These are phyloP conservation scores for Auricularia sp. DNA, from an alignment of 768 basidiomycete species.

Conservation along the genomic window DNA sequence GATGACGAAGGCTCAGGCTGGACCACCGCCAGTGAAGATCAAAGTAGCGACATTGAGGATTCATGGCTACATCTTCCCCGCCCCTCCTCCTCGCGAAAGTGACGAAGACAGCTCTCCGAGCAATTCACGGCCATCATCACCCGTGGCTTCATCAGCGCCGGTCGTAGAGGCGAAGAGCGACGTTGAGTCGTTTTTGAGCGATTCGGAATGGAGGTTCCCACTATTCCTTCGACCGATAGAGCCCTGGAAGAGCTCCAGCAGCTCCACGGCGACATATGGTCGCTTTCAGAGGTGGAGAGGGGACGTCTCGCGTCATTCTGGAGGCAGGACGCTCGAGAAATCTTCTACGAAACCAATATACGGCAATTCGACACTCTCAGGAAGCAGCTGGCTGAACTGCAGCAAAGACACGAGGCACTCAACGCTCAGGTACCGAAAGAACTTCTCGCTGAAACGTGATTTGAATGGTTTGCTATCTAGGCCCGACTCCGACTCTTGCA, in stretches of 20 bases:
- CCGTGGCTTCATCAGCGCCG: too few species aligned
- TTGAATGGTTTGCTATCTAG: conserved; percentile 23
- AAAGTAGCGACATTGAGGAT: too few species aligned
- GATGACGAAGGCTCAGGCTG: too few species aligned
- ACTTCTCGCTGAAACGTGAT: not conserved
- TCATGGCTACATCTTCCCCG: too few species aligned
- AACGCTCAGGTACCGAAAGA: not conserved
- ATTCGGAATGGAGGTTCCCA: conserved; percentile 31
- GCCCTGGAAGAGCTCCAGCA: conserved; percentile 29
- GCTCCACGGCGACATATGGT: conserved; percentile 37
- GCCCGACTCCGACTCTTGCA: conserved; percentile 44
- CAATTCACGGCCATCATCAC: too few species aligned
- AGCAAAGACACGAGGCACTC: not conserved
- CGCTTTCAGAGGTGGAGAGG: conserved; percentile 43
- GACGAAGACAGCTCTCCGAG: too few species aligned
- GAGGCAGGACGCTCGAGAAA: conserved; percentile 32
- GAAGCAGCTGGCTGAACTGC: conserved; percentile 38
- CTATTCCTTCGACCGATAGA: conserved; percentile 27
- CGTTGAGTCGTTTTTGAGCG: conserved; percentile 25
- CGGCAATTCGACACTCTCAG: conserved; percentile 40
- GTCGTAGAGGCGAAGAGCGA: not conserved
- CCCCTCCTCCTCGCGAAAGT: too few species aligned
- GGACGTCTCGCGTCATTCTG: conserved; percentile 34
- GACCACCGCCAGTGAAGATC: too few species aligned
- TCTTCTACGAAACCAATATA: conserved; percentile 21